These are phyloP conservation scores for Vicia sativa DNA, from an alignment of 306 rosid genomes.

Conservation along the genomic window DNA sequence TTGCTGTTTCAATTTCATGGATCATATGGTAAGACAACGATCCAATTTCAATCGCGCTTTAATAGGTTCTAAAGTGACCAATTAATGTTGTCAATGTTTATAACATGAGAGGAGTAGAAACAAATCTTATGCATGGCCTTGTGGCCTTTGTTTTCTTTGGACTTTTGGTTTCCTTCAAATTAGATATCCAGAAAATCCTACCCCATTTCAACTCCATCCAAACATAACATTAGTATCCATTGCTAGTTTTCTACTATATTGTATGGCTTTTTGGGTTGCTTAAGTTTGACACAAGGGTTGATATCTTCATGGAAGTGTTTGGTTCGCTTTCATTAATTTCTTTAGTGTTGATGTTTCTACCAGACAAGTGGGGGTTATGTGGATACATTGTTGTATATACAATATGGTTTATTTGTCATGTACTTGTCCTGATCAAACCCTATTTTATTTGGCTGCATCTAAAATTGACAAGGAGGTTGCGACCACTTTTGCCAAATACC, in stretches of 20 bases:
- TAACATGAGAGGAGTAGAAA: background rate
- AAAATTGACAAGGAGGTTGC: background rate
- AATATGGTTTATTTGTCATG: background rate
- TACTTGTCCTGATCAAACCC: background rate
- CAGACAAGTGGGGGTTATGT: background rate
- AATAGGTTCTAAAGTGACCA: background rate
- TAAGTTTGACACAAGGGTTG: background rate
- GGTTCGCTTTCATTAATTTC: constrained; percentile 21
- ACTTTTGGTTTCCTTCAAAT: constrained; percentile 3
- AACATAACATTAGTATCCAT: background rate
- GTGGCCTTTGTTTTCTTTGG: constrained; percentile 14
- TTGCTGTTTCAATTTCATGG: background rate
- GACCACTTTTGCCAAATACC: constrained; percentile 19
- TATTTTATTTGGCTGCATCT: background rate
- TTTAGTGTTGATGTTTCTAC: background rate
- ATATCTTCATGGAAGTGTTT: constrained; percentile 12
- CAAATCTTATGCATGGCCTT: background rate
- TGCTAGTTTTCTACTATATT: constrained; percentile 11
- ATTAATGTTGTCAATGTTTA: background rate
- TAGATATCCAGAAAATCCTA: background rate
- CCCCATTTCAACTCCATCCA: constrained; percentile 10
- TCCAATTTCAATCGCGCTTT: background rate
- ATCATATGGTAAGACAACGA: background rate
- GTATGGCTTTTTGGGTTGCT: background rate
- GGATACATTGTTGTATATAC: background rate